Evolutionary conservation across 2,329 filamentous ascomycete genomes (phyloP).

Genomic region (Alternaria alternata): DNA sequence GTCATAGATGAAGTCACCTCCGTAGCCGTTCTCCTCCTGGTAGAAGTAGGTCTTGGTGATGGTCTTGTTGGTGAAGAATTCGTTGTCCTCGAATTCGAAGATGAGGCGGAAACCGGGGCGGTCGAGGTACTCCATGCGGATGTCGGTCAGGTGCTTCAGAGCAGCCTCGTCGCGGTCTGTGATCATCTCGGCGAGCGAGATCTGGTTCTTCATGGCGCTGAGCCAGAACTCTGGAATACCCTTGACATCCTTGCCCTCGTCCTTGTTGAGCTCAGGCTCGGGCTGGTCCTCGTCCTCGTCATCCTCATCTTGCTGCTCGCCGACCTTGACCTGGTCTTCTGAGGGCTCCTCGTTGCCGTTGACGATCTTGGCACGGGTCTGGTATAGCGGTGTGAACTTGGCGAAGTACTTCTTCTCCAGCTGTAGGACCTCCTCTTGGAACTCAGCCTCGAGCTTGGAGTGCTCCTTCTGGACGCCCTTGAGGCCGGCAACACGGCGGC

Average conservation of each 20-base stretch:
- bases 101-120: conserved; percentile 97
- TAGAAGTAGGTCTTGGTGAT: conserved; percentile 99
- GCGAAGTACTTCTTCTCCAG: conserved; percentile 99
- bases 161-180: conserved; percentile 96
- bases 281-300: conserved; percentile 63
- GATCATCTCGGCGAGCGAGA: conserved; percentile 97
- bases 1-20: conserved; percentile 99
- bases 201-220: conserved; percentile 99
- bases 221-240: conserved; percentile 99
- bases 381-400: conserved; percentile 96
- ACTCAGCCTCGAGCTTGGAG: conserved; percentile 96
- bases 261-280: conserved; percentile 66
- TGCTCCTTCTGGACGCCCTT: conserved; percentile 99
- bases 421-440: conserved; percentile 97
- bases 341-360: conserved; percentile 88
- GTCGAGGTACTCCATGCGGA: conserved; percentile 99
- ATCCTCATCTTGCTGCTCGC: conserved; percentile 72
- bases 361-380: conserved; percentile 92
- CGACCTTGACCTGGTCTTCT: conserved; percentile 84
- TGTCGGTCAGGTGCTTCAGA: conserved; percentile 86
- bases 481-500: conserved; percentile 90
- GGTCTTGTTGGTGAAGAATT: conserved; percentile 96
- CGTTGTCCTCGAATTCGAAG: conserved; percentile 95
- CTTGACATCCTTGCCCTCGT: conserved; percentile 64
- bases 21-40: conserved; percentile 97